Conservation (phyloP, 2,329 filamentous ascomycete species). For the Sporothrix euskadiensis region DNA sequence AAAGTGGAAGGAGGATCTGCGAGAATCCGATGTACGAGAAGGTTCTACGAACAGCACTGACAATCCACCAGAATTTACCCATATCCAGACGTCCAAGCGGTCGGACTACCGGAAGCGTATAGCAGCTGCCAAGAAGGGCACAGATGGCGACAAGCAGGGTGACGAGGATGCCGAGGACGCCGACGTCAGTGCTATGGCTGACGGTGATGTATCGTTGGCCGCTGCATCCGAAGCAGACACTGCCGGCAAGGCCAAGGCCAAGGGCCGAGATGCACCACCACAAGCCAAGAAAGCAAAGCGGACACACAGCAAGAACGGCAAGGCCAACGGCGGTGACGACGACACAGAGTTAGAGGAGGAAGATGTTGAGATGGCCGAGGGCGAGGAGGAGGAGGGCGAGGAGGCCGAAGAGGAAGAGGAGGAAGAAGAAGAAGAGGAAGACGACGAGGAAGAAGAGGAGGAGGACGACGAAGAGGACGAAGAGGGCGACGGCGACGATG, state of each 20-base stretch:
- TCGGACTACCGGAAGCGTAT: constrained; percentile 71
- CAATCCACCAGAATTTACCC: constrained; percentile 62
- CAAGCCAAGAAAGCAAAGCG: constrained; percentile 44
- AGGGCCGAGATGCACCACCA: constrained; percentile 33
- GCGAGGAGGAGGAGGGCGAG: constrained; percentile 43
- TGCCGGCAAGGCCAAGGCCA: constrained; percentile 28
- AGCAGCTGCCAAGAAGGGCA: constrained; percentile 60
- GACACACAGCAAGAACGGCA: constrained; percentile 41
- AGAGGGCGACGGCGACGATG: constrained; percentile 49
- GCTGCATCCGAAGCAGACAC: constrained; percentile 31
- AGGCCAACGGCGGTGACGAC: constrained; percentile 41
- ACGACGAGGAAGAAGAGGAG: constrained; percentile 46
- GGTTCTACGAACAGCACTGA: neutral
- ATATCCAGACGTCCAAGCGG: constrained; percentile 71
- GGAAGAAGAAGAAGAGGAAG: constrained; percentile 53
- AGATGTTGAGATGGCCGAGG: constrained; percentile 39
- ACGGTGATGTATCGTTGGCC: constrained; percentile 6
- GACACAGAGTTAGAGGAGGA: constrained; percentile 48
- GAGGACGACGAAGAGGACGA: constrained; percentile 47
- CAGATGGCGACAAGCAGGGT: constrained; percentile 35
- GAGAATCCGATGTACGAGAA: neutral
- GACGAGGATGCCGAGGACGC: constrained; percentile 33
- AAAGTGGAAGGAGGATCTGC: neutral
- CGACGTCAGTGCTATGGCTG: constrained; percentile 21
- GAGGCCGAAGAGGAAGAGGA: constrained; percentile 45